phyloP scores from a whole-genome alignment of 1,139 yeast genomes.

The Geotrichum siamense region DNA sequence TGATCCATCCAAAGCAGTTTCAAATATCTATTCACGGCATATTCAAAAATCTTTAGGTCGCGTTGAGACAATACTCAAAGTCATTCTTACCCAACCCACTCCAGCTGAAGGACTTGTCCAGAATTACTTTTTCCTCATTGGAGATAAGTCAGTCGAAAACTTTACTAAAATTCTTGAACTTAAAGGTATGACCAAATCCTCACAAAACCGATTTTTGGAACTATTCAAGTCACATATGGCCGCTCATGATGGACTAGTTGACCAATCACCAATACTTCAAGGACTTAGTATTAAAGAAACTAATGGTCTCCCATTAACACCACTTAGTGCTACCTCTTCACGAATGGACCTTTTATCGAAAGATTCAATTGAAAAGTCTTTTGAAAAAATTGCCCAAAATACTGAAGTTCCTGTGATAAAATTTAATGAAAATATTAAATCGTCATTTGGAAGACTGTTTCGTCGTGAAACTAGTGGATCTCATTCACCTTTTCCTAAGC shows the following conservation, averaged over 20 bases:
- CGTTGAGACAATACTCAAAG: constrained; percentile 58
- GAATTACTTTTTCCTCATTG: constrained; percentile 58
- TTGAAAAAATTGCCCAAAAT: constrained; percentile 44
- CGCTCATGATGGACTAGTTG: constrained; percentile 43
- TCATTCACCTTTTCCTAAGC: constrained; percentile 14
- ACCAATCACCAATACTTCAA: constrained; percentile 42
- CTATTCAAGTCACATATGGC: constrained; percentile 53
- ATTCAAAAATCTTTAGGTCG: constrained; percentile 46
- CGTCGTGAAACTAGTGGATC: constrained; percentile 37
- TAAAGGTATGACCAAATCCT: constrained; percentile 47
- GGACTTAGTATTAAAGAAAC: constrained; percentile 21
- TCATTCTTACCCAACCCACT: constrained; percentile 53
- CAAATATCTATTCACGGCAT: constrained; percentile 38
- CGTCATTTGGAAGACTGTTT: constrained; percentile 51
- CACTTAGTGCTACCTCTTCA: constrained; percentile 4
- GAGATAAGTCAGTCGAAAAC: constrained; percentile 56
- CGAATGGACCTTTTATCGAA: constrained; percentile 33
- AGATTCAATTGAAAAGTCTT: constrained; percentile 48
- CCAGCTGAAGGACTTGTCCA: constrained; percentile 64
- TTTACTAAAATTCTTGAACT: constrained; percentile 58
- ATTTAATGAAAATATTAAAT: constrained; percentile 50
- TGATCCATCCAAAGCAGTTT: constrained; percentile 16
- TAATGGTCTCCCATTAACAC: constrained; percentile 3
- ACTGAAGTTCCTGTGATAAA: constrained; percentile 51
- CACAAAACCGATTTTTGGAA: constrained; percentile 49